phyloP scores from a whole-genome alignment of 257 asterid species.

The Fraxinus cuspidata region DNA sequence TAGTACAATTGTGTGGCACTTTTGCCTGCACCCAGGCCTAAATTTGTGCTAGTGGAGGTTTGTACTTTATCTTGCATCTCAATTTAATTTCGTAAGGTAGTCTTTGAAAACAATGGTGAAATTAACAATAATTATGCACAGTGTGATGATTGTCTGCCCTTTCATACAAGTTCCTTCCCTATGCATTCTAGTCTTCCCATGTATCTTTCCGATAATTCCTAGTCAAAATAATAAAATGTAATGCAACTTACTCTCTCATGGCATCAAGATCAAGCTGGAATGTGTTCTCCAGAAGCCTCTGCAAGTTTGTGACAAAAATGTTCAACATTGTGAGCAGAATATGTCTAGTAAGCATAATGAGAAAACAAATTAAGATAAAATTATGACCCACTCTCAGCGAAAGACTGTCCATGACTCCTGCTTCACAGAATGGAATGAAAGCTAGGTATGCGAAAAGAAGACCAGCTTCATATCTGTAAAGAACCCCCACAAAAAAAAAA shows the following conservation, averaged over 20 bases:
- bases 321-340: conserved; percentile 14
- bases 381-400: conserved; percentile 65
- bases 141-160: background rate
- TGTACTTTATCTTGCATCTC: background rate
- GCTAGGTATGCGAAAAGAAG: conserved; percentile 77
- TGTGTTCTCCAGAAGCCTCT: conserved; percentile 93
- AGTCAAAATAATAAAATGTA: background rate
- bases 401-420: conserved; percentile 82
- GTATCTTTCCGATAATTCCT: background rate
- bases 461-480: conserved; percentile 91
- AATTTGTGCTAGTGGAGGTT: background rate
- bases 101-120: background rate
- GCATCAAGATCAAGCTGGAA: conserved; percentile 87
- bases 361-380: conserved; percentile 10
- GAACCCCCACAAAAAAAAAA: conserved; percentile 14
- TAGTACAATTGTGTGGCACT: background rate
- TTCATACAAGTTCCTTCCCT: background rate
- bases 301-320: conserved; percentile 29
- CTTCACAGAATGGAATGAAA: conserved; percentile 85
- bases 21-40: background rate
- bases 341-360: background rate
- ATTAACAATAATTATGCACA: background rate
- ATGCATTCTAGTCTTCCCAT: background rate
- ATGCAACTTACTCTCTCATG: conserved; percentile 72
- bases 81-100: background rate